Base-by-base conservation (phyloP, 495 filamentous ascomycete species). In the Xylaria flabelliformis region DNA sequence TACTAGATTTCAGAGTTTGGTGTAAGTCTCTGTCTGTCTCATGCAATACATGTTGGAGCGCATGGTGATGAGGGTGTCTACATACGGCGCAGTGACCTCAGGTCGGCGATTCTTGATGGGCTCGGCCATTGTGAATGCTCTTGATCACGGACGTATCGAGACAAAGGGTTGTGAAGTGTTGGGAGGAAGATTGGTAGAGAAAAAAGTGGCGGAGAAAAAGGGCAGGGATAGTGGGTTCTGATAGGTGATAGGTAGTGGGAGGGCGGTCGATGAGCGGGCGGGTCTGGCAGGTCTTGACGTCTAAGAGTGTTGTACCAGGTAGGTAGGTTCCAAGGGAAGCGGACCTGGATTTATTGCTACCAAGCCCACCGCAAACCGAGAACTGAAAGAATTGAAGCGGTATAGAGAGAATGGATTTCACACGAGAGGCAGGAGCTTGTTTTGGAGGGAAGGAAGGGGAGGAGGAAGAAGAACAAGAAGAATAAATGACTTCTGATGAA, bases 1-100 rank as follows among this genome's bases (percentile, higher is more conserved):
- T 98, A 75, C 93, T 97, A 79, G 75, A 71, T 58, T 74, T 71
- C 34, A 72, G 73, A 44, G 66, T 74, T 64, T 73, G 44, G 50
- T 21, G 74, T 82, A 78, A 84, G 79, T 73, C 53, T 39, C 36
- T 39, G 36, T 39, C 4, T 74, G 24, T 61, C 41, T 51, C 56
- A 63, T 50, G 67, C 17, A 36, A 26, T 39, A 15, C 21, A 58
- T 41, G 17, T 39, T 32, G 32, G 69, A 68, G 61, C 71, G 72
- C 59, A 67, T 36, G 29, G 41, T n/a, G 67, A 62, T 51, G 39
- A 67, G 29, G 64, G 64, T 72, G 69, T 70, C 17, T 71, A 77
- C 75, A 46, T 78, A 77, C 76, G 79, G 76, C 50, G 75, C 77
- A 74, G 75, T 63, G 50, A 74, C 77, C 61, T 77, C 77, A 58